Evolutionary conservation across 2,329 filamentous ascomycete genomes (phyloP), one percentile per base, ranked within the genome.

Genomic region (Xylaria sp.): DNA sequence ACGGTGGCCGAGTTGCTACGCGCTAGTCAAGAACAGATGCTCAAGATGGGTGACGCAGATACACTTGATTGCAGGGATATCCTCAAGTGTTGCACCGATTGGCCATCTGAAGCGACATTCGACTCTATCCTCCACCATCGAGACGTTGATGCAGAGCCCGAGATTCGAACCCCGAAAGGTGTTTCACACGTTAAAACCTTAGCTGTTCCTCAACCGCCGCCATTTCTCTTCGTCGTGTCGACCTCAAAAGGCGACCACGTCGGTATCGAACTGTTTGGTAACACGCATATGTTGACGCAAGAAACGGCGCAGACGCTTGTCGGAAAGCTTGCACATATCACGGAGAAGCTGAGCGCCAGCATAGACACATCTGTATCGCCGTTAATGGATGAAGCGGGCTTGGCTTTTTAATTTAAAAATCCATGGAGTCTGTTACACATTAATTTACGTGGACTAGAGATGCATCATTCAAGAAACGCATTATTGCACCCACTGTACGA

Each of bases 51-150:
- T 10, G 63, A 65, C 46, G 63, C 63, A 6, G 63, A 65, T 54
- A 33, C 63, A 17, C 46, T 65, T 5, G 38, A 60, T 54, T 54
- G 17, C 10, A 42, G 20, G 11, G 63, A 65, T 36, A 59, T 65
- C 6, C 6, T 65, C 4, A 60, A 60, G 38, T 17, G 23, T 13
- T 65, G 63, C 36, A 60, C 63, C n/a, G 31, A 65, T 20, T 65
- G 63, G 63, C 56, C 56, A 26, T 42, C 46, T 44, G 57, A 60
- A 54, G 48, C 28, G 11, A 33, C 9, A 10, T 65, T 53, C 26
- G 63, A 65, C 26, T 65, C 57, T 56, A 60, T 65, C 20, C 33
- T 65, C 9, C 63, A 65, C 33, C 63, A 65, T 15, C 63, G 57
- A 36, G 57, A 44, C 11, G 48, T 65, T 2, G 63, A 65, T 17